Conservation (phyloP, 1,139 yeast genomes). For the Hemisphaericaspora xylofermentans region DNA sequence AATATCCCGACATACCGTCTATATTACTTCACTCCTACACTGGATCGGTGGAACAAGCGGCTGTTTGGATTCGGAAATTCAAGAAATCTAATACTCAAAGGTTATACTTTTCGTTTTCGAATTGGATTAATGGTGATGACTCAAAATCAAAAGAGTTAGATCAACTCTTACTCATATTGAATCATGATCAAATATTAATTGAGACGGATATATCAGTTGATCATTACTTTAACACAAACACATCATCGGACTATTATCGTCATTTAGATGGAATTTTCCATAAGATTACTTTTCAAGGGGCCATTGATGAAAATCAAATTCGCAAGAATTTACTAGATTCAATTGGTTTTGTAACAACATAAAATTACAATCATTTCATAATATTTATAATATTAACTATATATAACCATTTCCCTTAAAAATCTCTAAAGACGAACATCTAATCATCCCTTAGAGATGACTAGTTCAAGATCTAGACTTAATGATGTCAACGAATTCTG, state of each 20-base stretch:
- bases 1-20: constrained; percentile 24
- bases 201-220: constrained; percentile 44
- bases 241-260: constrained; percentile 10
- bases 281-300: constrained; percentile 12
- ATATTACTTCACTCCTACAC: constrained; percentile 80
- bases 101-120: constrained; percentile 59
- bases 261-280: constrained; percentile 13
- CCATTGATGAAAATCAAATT: constrained; percentile 10
- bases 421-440: background rate
- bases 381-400: constrained; percentile 3
- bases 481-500: constrained; percentile 94
- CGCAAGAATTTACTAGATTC: constrained; percentile 13
- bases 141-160: constrained; percentile 22
- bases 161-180: constrained; percentile 23
- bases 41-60: constrained; percentile 73
- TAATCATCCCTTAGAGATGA: too few species aligned
- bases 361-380: constrained; percentile 1
- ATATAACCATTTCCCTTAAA: background rate
- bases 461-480: constrained; percentile 72
- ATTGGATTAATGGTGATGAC: constrained; percentile 52
- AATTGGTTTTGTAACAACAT: constrained; percentile 6
- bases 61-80: constrained; percentile 47
- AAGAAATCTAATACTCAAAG: constrained; percentile 15
- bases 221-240: constrained; percentile 16
- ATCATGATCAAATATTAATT: constrained; percentile 27